Evolutionary conservation across 805 yeast species (phyloP).

Genomic region (Blastobotrys mokoenaii): DNA sequence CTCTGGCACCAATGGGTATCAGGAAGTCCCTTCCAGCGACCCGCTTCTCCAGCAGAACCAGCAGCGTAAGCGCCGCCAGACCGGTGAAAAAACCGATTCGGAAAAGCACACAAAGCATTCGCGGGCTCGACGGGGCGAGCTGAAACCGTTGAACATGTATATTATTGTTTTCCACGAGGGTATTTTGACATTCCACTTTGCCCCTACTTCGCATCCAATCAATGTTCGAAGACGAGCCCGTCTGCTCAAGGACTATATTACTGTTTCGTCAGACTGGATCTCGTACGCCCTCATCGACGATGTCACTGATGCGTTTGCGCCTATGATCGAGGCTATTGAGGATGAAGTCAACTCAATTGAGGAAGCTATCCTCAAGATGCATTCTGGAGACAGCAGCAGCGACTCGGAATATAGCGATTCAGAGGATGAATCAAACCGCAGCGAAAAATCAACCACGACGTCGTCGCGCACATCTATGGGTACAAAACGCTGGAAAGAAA

Average conservation of each 20-base stretch:
- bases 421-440: constrained; percentile 10
- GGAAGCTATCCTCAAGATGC: constrained; percentile 82
- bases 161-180: constrained; percentile 87
- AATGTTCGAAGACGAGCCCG: constrained; percentile 93
- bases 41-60: background rate
- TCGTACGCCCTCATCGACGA: constrained; percentile 95
- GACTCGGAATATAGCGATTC: constrained; percentile 29
- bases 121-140: constrained; percentile 15
- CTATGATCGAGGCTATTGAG: constrained; percentile 89
- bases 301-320: constrained; percentile 95
- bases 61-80: background rate
- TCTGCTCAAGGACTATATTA: constrained; percentile 74
- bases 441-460: constrained; percentile 19
- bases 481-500: constrained; percentile 67
- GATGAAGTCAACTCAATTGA: constrained; percentile 93
- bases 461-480: constrained; percentile 25
- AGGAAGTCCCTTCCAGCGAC: background rate
- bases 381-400: constrained; percentile 47
- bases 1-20: background rate
- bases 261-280: constrained; percentile 92
- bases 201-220: constrained; percentile 92
- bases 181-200: constrained; percentile 86
- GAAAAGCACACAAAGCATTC: constrained; percentile 3
- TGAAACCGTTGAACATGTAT: constrained; percentile 87
- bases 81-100: constrained; percentile 2